Base-by-base conservation (phyloP, 2,329 filamentous ascomycete species). In the Fusarium euwallaceae region DNA sequence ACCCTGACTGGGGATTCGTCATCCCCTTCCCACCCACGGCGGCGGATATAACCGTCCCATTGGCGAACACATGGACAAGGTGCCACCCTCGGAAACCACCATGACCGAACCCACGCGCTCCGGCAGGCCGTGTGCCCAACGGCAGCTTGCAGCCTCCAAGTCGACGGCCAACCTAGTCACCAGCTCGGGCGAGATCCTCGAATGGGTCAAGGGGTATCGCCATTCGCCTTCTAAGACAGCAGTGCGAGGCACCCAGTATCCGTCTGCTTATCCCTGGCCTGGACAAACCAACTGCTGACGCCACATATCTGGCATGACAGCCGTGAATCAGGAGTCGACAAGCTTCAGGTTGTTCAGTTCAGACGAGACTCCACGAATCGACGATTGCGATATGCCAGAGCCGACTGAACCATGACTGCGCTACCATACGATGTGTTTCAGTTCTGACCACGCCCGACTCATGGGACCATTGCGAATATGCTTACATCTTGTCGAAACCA, bases 31-130 rank as follows among this genome's bases (percentile, higher is more conserved):
- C 73, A 78, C 74, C 75, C 76, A 76, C 77, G 72, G 72, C 70
- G 61, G 69, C 78, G 79, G 78, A 82, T 82, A 79, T 78, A 48
- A 78, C 79, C 76, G 79, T 79, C 73, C 76, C 77, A 80, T 83
- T 81, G 80, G 80, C 77, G 79, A 78, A 74, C 80, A 77, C 67
- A 72, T 80, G 74, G 72, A 73, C 70, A 74, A 71, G 70, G 78
- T 78, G 76, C 70, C 71, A 78, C 79, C 75, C 66, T 70, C 68
- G 66, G 74, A 72, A 76, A 73, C 74, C 78, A 78, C 73, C 74
- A 74, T 74, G 61, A 66, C 71, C 71, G 65, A 74, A 74, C 69
- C 71, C 72, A 75, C 71, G 76, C 61, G 61, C 74, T 74, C 69
- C 69, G 70, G 74, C 63, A 74, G 59, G 69, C 68, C 70, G 69